A percentile compares a stretch with the other conserved stretches of the same genome.
phyloP scores from a whole-genome alignment of 1,139 yeast genomes.

The Kodamaea suecica region DNA sequence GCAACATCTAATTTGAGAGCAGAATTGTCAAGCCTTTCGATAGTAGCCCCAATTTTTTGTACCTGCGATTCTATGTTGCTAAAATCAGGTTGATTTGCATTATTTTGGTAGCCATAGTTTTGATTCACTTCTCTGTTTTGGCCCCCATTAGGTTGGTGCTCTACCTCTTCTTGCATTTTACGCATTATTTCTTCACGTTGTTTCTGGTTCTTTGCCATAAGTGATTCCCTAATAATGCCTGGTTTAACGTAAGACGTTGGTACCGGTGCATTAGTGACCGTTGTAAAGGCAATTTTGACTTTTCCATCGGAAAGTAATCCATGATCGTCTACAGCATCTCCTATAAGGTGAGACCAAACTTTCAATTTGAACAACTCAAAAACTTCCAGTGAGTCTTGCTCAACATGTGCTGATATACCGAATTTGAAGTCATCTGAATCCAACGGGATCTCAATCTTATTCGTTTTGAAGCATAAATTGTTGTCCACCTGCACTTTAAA shows the following conservation, averaged over 20 bases:
- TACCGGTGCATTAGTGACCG: conserved; percentile 10
- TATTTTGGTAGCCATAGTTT: too few relatives aligned
- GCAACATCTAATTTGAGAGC: background rate
- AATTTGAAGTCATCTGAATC: conserved; percentile 33
- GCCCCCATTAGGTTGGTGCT: background rate
- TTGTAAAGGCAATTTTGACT: conserved; percentile 23
- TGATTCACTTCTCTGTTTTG: conserved; percentile 1
- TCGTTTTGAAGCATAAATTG: conserved; percentile 65
- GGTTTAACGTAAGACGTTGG: conserved; percentile 15
- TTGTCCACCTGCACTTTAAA: conserved; percentile 70
- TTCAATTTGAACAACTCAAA: conserved; percentile 60
- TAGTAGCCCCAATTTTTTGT: background rate
- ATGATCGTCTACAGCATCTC: conserved; percentile 58
- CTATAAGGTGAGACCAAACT: conserved; percentile 50
- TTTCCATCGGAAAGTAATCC: conserved; percentile 49
- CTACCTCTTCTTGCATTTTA: conserved; percentile 8
- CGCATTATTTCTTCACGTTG: conserved; percentile 22
- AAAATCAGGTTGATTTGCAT: background rate
- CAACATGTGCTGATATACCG: conserved; percentile 51
- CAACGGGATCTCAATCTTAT: conserved; percentile 41
- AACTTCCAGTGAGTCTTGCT: conserved; percentile 43
- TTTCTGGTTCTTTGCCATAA: conserved; percentile 37
- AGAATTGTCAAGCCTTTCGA: background rate
- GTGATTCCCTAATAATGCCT: conserved; percentile 30
- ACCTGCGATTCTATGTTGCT: background rate